Evolutionary conservation across 1,284 basidiomycete species (phyloP).

Genomic region (Microbotryum violaceum): DNA sequence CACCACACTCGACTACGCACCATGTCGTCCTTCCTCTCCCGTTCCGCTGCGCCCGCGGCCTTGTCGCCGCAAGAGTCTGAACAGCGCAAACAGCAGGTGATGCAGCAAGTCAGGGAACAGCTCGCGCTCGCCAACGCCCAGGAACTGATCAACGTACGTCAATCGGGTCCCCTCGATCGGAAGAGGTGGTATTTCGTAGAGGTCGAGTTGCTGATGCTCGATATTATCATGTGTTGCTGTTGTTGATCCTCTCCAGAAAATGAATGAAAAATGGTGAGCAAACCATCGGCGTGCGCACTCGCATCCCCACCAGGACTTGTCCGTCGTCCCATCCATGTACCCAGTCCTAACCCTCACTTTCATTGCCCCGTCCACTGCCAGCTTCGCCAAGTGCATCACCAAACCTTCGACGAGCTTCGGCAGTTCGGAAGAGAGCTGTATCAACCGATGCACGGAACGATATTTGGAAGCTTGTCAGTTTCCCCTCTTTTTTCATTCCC

Average conservation of each 20-base stretch:
- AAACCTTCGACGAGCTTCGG: slow-evolving; percentile 65
- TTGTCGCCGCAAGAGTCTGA: slow-evolving; percentile 8
- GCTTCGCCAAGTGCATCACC: slow-evolving; percentile 66
- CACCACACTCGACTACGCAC: background rate
- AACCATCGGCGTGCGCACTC: too few species aligned
- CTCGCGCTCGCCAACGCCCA: slow-evolving; percentile 64
- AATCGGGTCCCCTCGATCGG: background rate
- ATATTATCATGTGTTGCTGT: too few species aligned
- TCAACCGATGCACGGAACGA: slow-evolving; percentile 64
- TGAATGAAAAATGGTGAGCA: slow-evolving; percentile 35
- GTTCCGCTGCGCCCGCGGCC: slow-evolving; percentile 1
- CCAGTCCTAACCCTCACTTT: too few species aligned
- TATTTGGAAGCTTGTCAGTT: slow-evolving; percentile 76
- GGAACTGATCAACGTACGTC: slow-evolving; percentile 65
- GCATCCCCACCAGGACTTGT: too few species aligned
- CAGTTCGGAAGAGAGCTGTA: slow-evolving; percentile 66
- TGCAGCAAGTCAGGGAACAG: slow-evolving; percentile 61
- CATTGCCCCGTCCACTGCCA: slow-evolving; percentile 35
- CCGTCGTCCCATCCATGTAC: too few species aligned
- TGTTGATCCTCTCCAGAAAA: slow-evolving; percentile 20
- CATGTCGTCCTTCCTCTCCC: slow-evolving; percentile 18
- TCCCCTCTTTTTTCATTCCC: background rate
- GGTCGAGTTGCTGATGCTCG: background rate
- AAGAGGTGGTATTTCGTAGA: background rate
- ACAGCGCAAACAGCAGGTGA: slow-evolving; percentile 56